These are phyloP conservation scores for Apodospora peruviana DNA, from an alignment of 495 filamentous ascomycete genomes.

Conservation along the genomic window DNA sequence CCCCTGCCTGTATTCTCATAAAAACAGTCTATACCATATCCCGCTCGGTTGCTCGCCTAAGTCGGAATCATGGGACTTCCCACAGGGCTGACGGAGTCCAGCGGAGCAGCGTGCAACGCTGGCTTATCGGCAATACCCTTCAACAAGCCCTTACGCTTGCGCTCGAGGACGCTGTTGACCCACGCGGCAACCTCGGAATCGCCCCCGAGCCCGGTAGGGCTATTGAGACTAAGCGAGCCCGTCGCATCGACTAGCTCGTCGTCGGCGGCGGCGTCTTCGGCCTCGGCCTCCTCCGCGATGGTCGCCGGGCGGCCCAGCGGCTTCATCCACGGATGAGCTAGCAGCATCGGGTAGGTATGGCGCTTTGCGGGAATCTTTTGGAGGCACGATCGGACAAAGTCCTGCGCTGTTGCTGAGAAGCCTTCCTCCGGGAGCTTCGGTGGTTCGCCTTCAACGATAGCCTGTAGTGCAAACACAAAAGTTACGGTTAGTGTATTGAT, in stretches of 20 bases:
- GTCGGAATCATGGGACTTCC: conserved; percentile 25
- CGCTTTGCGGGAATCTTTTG: conserved; percentile 89
- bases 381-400: conserved; percentile 85
- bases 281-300: conserved; percentile 71
- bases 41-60: no score
- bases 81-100: conserved; percentile 55
- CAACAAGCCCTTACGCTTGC: conserved; percentile 47
- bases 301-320: conserved; percentile 75
- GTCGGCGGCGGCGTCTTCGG: conserved; percentile 42
- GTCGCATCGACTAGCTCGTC: conserved; percentile 44
- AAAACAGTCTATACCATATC: no score
- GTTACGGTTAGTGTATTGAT: neutral
- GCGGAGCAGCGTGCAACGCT: conserved; percentile 71
- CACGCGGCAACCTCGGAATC: conserved; percentile 80
- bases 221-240: conserved; percentile 34
- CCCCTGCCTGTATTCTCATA: no score
- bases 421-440: conserved; percentile 73
- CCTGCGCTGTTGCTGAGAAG: conserved; percentile 73
- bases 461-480: conserved; percentile 53
- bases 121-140: conserved; percentile 42
- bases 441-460: conserved; percentile 93
- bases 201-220: conserved; percentile 35
- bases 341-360: conserved; percentile 83
- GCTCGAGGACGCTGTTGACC: conserved; percentile 68
- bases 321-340: conserved; percentile 84